These are phyloP conservation scores for Nakataea oryzae DNA, from an alignment of 2,329 filamentous ascomycete genomes.

Conservation along the genomic window DNA sequence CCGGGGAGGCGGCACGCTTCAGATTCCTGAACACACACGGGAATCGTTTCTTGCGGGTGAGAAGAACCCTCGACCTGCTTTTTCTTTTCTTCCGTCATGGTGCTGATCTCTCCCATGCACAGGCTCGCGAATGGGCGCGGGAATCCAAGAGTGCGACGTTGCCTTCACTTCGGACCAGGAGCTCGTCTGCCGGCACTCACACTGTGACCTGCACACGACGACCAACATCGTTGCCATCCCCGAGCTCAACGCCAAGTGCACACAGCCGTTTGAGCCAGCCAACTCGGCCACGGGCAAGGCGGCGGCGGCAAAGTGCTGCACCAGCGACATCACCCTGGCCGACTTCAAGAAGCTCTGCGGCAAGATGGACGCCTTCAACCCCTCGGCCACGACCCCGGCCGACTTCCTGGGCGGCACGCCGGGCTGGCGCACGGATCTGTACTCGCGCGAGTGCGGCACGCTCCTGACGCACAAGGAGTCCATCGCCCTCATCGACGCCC, in stretches of 20 bases:
- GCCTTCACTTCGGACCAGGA: constrained; percentile 53
- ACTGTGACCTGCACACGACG: constrained; percentile 59
- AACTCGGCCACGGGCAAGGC: constrained; percentile 26
- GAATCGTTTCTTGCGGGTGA: constrained; percentile 47
- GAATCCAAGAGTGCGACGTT: constrained; percentile 58
- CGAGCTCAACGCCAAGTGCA: constrained; percentile 54
- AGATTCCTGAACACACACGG: constrained; percentile 54
- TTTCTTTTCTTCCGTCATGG: not conserved
- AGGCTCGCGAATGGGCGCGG: constrained; percentile 47
- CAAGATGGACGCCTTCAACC: constrained; percentile 59
- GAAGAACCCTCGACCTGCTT: constrained; percentile 5
- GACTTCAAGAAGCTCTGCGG: constrained; percentile 60
- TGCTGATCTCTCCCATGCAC: not conserved
- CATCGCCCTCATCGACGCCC: constrained; percentile 6
- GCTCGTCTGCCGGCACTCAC: constrained; percentile 58
- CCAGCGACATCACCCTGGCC: constrained; percentile 56
- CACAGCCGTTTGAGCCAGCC: constrained; percentile 47
- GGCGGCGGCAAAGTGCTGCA: constrained; percentile 59
- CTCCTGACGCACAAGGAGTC: constrained; percentile 6
- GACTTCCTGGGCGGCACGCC: constrained; percentile 50
- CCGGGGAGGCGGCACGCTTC: constrained; percentile 49
- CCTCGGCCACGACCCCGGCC: constrained; percentile 42
- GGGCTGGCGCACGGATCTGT: constrained; percentile 54
- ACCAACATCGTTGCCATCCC: constrained; percentile 55
- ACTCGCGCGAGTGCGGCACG: constrained; percentile 26